phyloP scores from a whole-genome alignment of 768 basidiomycete species.

The Hortiboletus campestris region DNA sequence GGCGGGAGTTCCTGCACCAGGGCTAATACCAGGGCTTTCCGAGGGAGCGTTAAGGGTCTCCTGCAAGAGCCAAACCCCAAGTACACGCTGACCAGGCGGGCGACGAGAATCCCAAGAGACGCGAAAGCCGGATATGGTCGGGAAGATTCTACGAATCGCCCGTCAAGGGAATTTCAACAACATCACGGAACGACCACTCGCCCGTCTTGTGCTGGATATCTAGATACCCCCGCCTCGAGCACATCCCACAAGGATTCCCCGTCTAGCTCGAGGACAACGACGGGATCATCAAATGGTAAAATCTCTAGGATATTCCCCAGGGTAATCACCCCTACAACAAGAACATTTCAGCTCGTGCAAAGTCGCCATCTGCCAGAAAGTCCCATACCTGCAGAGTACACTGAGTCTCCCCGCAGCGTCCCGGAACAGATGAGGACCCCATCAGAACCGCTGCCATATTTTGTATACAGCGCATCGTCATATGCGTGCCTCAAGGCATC shows the following conservation, averaged over 20 bases:
- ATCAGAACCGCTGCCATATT: constrained; percentile 65
- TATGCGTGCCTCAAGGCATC: constrained; percentile 82
- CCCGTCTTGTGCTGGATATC: constrained; percentile 77
- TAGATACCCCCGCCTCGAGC: constrained; percentile 43
- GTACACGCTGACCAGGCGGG: not conserved
- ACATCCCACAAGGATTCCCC: constrained; percentile 77
- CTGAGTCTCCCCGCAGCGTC: constrained; percentile 80
- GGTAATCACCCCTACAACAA: constrained; percentile 62
- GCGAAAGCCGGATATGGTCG: not conserved
- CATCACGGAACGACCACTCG: constrained; percentile 27
- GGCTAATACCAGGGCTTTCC: not conserved
- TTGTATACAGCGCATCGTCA: constrained; percentile 60
- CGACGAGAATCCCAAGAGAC: not conserved
- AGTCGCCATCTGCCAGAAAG: not conserved
- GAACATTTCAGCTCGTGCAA: not conserved
- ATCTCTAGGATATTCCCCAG: constrained; percentile 88
- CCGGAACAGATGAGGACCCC: constrained; percentile 84
- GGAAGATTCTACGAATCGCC: not conserved
- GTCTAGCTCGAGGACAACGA: constrained; percentile 75
- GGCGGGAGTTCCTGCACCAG: constrained; percentile 18
- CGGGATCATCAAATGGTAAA: constrained; percentile 80
- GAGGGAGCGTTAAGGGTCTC: not conserved
- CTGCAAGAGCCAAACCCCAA: not conserved
- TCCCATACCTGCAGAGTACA: constrained; percentile 71
- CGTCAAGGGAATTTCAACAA: not conserved